These are phyloP conservation scores for Colletotrichum plurivorum DNA, from an alignment of 2,329 filamentous ascomycete species.

Conservation along the genomic window DNA sequence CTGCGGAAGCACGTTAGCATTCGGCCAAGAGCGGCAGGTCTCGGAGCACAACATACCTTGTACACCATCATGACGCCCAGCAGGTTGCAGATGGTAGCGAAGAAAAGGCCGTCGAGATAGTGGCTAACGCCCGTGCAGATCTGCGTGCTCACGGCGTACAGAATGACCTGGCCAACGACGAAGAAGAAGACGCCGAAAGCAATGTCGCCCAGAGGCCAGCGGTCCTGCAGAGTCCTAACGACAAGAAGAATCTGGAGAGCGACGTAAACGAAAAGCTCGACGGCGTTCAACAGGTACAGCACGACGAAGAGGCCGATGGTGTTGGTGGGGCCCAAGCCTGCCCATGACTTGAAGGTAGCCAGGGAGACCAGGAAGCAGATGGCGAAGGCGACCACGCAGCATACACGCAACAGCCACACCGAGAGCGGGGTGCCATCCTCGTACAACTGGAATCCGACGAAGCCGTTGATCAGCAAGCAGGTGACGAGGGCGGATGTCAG, in stretches of 20 bases:
- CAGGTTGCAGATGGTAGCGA: constrained; percentile 93
- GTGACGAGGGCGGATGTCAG: constrained; percentile 88
- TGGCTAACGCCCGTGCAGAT: constrained; percentile 90
- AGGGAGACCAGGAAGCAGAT: constrained; percentile 90
- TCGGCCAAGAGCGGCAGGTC: constrained; percentile 6
- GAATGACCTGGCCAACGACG: constrained; percentile 88
- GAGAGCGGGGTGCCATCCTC: constrained; percentile 96
- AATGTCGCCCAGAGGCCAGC: constrained; percentile 96
- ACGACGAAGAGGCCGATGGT: constrained; percentile 93
- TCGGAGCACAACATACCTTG: constrained; percentile 72
- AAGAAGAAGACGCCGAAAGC: constrained; percentile 93
- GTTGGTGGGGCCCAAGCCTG: constrained; percentile 85
- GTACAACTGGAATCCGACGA: constrained; percentile 98
- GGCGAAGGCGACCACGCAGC: constrained; percentile 84
- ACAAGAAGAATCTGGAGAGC: constrained; percentile 92
- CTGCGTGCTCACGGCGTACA: constrained; percentile 89
- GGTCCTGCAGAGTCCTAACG: constrained; percentile 89
- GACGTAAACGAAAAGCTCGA: constrained; percentile 88
- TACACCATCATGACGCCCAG: constrained; percentile 99
- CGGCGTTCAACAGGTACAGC: constrained; percentile 89
- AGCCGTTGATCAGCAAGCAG: constrained; percentile 94
- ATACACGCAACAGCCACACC: constrained; percentile 89
- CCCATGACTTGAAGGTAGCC: constrained; percentile 94
- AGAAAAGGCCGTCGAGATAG: constrained; percentile 94
- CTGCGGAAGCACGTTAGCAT: constrained; percentile 58